These are phyloP conservation scores for Globisporangium polare DNA, from an alignment of 352 stramenopile genomes.

Conservation along the genomic window DNA sequence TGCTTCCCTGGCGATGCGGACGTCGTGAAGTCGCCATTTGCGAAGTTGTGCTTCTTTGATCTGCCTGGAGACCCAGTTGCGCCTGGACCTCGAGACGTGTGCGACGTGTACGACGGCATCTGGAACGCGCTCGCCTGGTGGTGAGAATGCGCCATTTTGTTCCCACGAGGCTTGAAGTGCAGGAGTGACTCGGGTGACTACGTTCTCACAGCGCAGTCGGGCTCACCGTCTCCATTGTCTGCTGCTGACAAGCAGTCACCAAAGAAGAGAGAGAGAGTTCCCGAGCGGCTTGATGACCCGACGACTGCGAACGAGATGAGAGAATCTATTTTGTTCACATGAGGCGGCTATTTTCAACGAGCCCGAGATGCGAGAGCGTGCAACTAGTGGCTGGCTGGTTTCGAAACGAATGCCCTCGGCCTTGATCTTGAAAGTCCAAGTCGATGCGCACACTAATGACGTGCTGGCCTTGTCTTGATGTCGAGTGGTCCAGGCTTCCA, in stretches of 20 bases:
- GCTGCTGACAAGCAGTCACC: not conserved
- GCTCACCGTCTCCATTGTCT: not conserved
- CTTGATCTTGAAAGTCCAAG: not conserved
- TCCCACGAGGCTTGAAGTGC: not conserved
- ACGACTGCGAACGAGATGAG: not conserved
- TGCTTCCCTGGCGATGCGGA: not conserved
- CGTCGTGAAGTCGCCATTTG: not conserved
- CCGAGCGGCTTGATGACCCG: not conserved
- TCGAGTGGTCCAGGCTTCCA: too few relatives aligned
- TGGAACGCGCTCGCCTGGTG: conserved; percentile 25
- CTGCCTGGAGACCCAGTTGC: conserved; percentile 20
- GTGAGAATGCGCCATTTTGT: not conserved
- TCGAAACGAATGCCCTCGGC: conserved; percentile 1
- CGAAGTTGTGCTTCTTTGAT: conserved; percentile 1
- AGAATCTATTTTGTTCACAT: conserved; percentile 7
- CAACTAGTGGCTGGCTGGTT: not conserved
- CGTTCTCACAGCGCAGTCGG: not conserved
- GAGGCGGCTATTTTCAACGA: conserved; percentile 12
- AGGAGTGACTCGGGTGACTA: not conserved
- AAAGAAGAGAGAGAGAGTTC: not conserved
- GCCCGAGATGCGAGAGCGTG: not conserved
- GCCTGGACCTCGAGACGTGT: conserved; percentile 20
- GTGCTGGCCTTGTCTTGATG: too few relatives aligned
- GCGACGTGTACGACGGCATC: conserved; percentile 42
- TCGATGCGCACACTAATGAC: too few relatives aligned